A percentile compares a stretch with the other conserved stretches of the same genome.
phyloP scores from a whole-genome alignment of 331 rosid genomes.

The Arachis monticola region DNA sequence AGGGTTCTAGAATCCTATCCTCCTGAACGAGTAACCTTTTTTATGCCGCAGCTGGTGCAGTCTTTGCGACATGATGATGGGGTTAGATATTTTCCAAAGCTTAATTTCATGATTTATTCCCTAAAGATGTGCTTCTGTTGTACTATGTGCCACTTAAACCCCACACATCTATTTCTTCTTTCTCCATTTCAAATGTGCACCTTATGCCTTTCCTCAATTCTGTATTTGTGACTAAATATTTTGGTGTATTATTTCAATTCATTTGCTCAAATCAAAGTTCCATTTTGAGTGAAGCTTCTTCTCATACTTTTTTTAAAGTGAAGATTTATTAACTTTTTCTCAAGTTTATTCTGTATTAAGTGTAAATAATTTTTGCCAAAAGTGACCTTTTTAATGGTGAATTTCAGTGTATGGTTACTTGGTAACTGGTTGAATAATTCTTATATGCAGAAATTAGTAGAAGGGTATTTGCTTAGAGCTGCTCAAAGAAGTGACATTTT shows the following conservation, averaged over 20 bases:
- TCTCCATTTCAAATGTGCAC: slow-evolving; percentile 20
- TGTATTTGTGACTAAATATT: neutral
- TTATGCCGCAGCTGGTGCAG: slow-evolving; percentile 99
- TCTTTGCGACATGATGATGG: slow-evolving; percentile 93
- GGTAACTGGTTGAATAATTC: slow-evolving; percentile 9
- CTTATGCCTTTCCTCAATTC: slow-evolving; percentile 12
- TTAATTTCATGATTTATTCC: slow-evolving; percentile 29
- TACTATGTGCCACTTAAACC: slow-evolving; percentile 27
- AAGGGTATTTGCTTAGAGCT: slow-evolving; percentile 98
- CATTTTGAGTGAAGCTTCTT: slow-evolving; percentile 23
- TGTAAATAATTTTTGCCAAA: neutral
- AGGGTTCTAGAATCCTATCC: slow-evolving; percentile 98
- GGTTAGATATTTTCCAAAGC: slow-evolving; percentile 60
- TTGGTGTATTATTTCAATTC: slow-evolving; percentile 1
- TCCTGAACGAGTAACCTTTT: slow-evolving; percentile 90
- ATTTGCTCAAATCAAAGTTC: slow-evolving; percentile 17
- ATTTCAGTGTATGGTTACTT: slow-evolving; percentile 34
- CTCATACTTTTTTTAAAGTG: slow-evolving; percentile 10
- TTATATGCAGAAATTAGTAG: slow-evolving; percentile 80
- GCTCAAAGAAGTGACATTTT: slow-evolving; percentile 93
- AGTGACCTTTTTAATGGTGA: slow-evolving; percentile 18
- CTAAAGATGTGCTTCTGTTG: slow-evolving; percentile 24
- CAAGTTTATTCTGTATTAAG: neutral
- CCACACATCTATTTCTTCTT: slow-evolving; percentile 20
- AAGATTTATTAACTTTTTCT: slow-evolving; percentile 11